Percentiles rank a stretch among this genome's conserved stretches.
Conservation (phyloP, 2,329 filamentous ascomycete species). For the Ascochyta fabae region DNA sequence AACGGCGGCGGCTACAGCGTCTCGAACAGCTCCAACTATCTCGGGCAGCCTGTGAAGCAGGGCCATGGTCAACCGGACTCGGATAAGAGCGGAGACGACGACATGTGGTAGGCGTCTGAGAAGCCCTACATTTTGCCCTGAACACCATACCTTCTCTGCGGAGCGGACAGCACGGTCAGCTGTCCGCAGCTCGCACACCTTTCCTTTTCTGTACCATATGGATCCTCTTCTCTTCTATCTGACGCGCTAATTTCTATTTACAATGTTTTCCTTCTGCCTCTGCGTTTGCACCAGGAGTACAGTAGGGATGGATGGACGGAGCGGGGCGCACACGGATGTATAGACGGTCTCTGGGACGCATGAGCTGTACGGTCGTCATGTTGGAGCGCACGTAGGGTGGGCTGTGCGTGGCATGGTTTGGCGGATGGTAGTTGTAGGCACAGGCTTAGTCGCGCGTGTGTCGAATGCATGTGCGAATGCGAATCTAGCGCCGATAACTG, state of each 20-base stretch:
- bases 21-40: slow-evolving; percentile 45
- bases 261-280: slow-evolving; percentile 1
- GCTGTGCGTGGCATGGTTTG: too few relatives aligned
- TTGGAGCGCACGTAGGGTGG: not conserved
- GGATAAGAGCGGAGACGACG: slow-evolving; percentile 43
- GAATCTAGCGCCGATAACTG: too few relatives aligned
- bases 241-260: slow-evolving; percentile 14
- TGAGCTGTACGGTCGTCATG: slow-evolving; percentile 4
- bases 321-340: slow-evolving; percentile 9
- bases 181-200: slow-evolving; percentile 4
- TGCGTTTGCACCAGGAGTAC: slow-evolving; percentile 8
- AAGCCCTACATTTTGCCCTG: not conserved
- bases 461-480: too few relatives aligned
- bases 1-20: slow-evolving; percentile 46
- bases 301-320: not conserved
- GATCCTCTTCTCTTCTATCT: slow-evolving; percentile 5
- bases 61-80: slow-evolving; percentile 38
- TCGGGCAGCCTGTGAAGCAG: slow-evolving; percentile 38
- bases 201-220: slow-evolving; percentile 11
- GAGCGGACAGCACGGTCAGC: slow-evolving; percentile 3
- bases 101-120: slow-evolving; percentile 45
- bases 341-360: slow-evolving; percentile 1
- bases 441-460: not conserved
- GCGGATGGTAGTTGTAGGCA: not conserved
- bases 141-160: slow-evolving; percentile 5